phyloP scores from a whole-genome alignment of 148 eudicot genomes.

The Rhododendron henanense region DNA sequence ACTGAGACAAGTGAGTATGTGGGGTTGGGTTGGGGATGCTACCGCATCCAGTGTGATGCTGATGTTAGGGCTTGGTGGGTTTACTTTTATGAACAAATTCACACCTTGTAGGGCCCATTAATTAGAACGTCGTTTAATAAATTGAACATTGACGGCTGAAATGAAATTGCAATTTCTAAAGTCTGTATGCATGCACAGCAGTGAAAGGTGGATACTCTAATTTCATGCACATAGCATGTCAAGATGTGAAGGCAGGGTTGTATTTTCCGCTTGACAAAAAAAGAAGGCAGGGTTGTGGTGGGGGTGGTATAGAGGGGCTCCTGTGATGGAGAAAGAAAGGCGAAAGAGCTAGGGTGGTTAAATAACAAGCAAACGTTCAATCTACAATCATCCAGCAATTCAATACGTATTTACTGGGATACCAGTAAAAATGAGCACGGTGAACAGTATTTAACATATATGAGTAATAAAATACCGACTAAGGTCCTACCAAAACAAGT shows the following conservation, averaged over 20 bases:
- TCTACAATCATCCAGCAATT: background rate
- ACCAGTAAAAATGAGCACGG: background rate
- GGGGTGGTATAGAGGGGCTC: no score
- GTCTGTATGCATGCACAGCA: background rate
- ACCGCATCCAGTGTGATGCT: no score
- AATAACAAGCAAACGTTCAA: background rate
- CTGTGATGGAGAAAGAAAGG: background rate
- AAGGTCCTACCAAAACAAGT: background rate
- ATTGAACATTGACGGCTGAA: background rate
- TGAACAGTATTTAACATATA: background rate
- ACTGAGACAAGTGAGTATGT: no score
- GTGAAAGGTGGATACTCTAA: background rate
- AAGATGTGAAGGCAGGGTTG: no score
- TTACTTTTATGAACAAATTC: no score
- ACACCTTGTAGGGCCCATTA: no score
- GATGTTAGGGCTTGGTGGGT: no score
- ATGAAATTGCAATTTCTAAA: background rate
- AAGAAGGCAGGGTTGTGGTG: no score
- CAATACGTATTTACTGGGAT: background rate
- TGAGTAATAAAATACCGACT: background rate
- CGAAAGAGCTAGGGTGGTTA: background rate
- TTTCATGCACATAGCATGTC: background rate
- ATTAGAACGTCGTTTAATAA: no score
- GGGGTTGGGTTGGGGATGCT: no score
- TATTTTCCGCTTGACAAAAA: no score